Evolutionary conservation across 352 stramenopile species (phyloP), one percentile per base, ranked within the genome.

Genomic region (Phytopythium vexans): DNA sequence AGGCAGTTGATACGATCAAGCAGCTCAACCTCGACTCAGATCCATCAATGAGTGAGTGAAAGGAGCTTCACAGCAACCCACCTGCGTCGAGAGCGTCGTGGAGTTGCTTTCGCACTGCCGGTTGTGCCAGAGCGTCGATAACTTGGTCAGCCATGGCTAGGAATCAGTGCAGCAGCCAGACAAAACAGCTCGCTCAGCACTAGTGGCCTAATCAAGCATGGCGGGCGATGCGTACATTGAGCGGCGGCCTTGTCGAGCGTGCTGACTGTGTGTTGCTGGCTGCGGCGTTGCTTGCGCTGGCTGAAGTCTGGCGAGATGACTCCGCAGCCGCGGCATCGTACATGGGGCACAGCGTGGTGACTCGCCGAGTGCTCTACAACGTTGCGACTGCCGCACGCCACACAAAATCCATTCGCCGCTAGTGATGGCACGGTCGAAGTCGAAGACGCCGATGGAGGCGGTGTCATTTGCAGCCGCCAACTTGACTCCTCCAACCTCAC

Each of bases 281-380:
- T 54, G 31, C 58, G 47, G 8, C 41, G 56, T 12, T 31, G 39
- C 32, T 75, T 69, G 14, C 43, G 60, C 40, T 67, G 60, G 41
- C 58, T 79, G 35, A 81, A 79, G 59, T 84, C 58, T 8, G 71
- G 70, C 8, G 68, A 72, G 15, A 85, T 64, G 38, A 89, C 53
- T 12, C 68, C 58, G 37, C 77, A 89, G 49, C 50, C 58, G 44
- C 75, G 72, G 33, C 77, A 89, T 36, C 38, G 47, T 5, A 52
- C 47, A 10, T 43, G 47, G 9, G 21, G 43, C 8, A 10, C 16
- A 12, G 5, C 21, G 6, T 8, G 32, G 21, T 33, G 14, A 14
- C 15, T 41, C 11, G 34, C 1, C 4, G 47, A 16, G 34, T 43
- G 47, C 5, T 53, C 41, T 12, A 75, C 45, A 33, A 75, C 47